Evolutionary conservation across 2,329 filamentous ascomycete species (phyloP).

Genomic region (Fusarium chuoi): DNA sequence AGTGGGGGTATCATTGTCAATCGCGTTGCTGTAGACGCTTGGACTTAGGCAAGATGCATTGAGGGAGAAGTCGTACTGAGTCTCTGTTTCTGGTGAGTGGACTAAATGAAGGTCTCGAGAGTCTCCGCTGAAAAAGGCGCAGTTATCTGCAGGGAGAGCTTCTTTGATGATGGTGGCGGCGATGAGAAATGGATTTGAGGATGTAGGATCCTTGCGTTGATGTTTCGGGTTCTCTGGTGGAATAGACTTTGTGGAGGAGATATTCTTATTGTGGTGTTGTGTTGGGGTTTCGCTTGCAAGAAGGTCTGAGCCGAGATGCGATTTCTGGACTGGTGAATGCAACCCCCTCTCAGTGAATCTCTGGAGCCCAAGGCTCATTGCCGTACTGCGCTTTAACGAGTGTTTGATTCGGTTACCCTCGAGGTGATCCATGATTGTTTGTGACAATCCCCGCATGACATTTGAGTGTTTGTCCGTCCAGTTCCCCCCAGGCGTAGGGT

Average conservation of each 20-base stretch:
- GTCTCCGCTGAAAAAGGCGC: background rate
- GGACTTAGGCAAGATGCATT: background rate
- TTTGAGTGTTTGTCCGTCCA: background rate
- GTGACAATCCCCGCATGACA: background rate
- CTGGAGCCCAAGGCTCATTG: background rate
- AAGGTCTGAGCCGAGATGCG: too few relatives aligned
- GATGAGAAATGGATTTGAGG: background rate
- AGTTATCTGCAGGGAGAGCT: background rate
- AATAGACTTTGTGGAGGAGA: accelerated
- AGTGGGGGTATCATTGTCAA: background rate
- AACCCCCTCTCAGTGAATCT: background rate
- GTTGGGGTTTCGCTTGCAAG: too few relatives aligned
- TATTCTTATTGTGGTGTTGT: accelerated
- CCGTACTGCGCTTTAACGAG: background rate
- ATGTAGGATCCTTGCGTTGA: background rate
- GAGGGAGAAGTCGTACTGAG: background rate
- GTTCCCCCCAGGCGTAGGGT: background rate
- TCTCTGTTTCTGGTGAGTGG: background rate
- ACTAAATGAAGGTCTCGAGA: background rate
- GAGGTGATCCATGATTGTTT: background rate
- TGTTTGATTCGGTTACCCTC: background rate
- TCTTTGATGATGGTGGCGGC: background rate
- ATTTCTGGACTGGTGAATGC: background rate
- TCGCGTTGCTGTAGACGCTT: background rate
- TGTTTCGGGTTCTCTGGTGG: background rate